A percentile compares a stretch with the other conserved stretches of the same genome.
Conservation (phyloP, 306 rosid species). For the Dryas drummondii region DNA sequence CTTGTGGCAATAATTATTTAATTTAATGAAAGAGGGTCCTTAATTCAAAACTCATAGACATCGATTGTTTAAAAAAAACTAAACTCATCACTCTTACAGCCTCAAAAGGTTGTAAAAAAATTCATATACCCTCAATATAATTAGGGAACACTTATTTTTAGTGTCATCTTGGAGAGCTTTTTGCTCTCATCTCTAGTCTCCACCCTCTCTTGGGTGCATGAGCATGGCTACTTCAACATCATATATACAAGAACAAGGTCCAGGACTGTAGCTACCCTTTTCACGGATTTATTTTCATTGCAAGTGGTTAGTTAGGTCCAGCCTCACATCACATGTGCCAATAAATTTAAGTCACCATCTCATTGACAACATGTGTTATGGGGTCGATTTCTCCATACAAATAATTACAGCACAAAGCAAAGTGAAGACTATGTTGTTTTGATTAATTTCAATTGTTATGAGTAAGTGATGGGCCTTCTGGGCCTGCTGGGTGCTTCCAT, state of each 20-base stretch:
- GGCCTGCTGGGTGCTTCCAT: too few relatives aligned
- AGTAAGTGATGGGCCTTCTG: too few relatives aligned
- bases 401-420: not conserved
- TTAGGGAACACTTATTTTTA: too few relatives aligned
- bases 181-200: too few relatives aligned
- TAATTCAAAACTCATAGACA: too few relatives aligned
- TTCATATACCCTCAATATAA: too few relatives aligned
- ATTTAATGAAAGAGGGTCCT: too few relatives aligned
- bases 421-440: not conserved
- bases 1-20: too few relatives aligned
- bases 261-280: not conserved
- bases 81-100: too few relatives aligned
- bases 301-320: slow-evolving; percentile 20
- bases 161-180: too few relatives aligned
- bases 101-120: too few relatives aligned
- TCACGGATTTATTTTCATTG: slow-evolving; percentile 22
- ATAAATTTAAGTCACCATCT: slow-evolving; percentile 36
- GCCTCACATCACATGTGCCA: slow-evolving; percentile 32
- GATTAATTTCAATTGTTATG: not conserved
- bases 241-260: not conserved
- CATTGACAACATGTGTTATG: slow-evolving; percentile 1
- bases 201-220: not conserved
- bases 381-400: not conserved
- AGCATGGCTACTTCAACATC: not conserved
- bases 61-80: too few relatives aligned